Base-by-base conservation (phyloP, 2,329 filamentous ascomycete genomes). In the Aspergillus unguis region DNA sequence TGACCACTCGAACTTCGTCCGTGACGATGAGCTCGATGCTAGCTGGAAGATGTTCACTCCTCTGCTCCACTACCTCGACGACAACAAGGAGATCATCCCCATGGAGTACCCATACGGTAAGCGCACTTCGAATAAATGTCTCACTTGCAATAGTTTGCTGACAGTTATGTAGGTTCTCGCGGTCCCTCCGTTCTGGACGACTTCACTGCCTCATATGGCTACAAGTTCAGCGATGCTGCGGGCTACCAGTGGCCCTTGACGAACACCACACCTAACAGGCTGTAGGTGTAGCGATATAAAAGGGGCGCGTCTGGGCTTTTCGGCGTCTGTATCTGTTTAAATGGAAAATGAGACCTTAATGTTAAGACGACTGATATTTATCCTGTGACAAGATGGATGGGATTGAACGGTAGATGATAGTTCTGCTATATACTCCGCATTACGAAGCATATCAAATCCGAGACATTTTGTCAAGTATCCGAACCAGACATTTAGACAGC, bases 31-130 rank as follows among this genome's bases (percentile, higher is more conserved):
- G 79, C 83, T 99, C 29, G 94, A 99, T 68, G 91, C 94, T 55
- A 94, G 88, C 77, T 99, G 94, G 94, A 90, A 92, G 74, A 95
- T 99, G 75, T 99, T 99, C 77, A 95, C 91, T 2, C 94, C 94
- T 62, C 86, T 99, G 35, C 82, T 99, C 58, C 92, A 99, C 80
- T 99, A 99, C 77, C 85, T 99, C 9, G 95, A 99, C 61, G 91
- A 96, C 71, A 96, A 97, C 82, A 96, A 96, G 82, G 94, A 99
- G 77, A 97, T 99, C 62, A 89, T 96, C 55, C 94, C 94, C 27
- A 99, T 99, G 94, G 92, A 96, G 70, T 99, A 99, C 77, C 92
- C 95, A 62, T 99, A 99, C 71, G 94, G 94, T 96, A 77, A 78
- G 88, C 74, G 38, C 31, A 36, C 4, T 8, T 17, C n/a, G 17